Conservation (phyloP, 495 filamentous ascomycete species). For the Neurospora tetraspora region DNA sequence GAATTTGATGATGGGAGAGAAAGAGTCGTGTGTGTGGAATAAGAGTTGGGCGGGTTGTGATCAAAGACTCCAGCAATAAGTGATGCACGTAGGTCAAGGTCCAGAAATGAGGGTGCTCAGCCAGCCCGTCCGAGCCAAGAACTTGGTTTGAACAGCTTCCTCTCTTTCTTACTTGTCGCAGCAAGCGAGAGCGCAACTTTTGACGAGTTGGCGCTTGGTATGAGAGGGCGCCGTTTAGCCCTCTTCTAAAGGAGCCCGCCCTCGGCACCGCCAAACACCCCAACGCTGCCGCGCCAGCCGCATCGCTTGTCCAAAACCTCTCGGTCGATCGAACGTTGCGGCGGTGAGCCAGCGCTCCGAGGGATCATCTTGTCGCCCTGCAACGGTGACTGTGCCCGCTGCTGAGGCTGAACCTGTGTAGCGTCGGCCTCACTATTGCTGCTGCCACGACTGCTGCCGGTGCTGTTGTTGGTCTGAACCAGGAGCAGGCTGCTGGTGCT, state of each 20-base stretch:
- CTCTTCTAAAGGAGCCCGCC: conserved; percentile 27
- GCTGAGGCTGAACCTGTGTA: conserved; percentile 3
- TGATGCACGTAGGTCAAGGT: neutral
- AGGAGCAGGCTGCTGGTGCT: conserved; percentile 43
- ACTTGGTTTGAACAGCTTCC: neutral
- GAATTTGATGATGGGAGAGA: neutral
- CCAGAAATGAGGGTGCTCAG: neutral
- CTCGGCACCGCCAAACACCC: conserved; percentile 39
- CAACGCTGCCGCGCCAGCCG: conserved; percentile 40
- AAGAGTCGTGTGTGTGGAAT: neutral
- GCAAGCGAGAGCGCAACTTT: neutral
- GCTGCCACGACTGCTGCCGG: conserved; percentile 37
- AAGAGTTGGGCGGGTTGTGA: neutral
- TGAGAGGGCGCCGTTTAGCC: neutral
- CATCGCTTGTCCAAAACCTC: conserved; percentile 15
- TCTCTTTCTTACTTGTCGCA: neutral
- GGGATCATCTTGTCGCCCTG: neutral
- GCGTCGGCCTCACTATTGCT: conserved; percentile 18
- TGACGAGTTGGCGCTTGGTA: neutral
- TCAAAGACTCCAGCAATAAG: neutral
- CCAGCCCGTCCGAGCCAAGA: neutral
- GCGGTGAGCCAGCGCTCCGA: neutral
- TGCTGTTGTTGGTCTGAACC: conserved; percentile 41
- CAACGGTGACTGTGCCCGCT: conserved; percentile 1
- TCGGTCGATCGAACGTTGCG: conserved; percentile 8